These are phyloP conservation scores for Mortierella hygrophila DNA, from an alignment of 192 early-diverging fungal species.

Conservation along the genomic window DNA sequence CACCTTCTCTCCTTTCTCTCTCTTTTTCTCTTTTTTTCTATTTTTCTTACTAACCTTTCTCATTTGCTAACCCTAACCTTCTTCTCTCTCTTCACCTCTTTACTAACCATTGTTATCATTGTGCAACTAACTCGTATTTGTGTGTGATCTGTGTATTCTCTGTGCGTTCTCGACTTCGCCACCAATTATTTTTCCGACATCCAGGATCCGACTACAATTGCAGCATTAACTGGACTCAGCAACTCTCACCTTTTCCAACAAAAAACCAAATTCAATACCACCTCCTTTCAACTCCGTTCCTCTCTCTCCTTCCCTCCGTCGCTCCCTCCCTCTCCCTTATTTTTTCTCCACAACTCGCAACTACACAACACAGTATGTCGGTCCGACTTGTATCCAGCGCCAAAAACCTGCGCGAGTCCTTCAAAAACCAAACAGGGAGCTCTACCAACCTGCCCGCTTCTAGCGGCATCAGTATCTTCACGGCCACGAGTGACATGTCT, in stretches of 20 bases:
- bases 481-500: constrained; percentile 13
- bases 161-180: not conserved
- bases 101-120: constrained; percentile 17
- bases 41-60: not conserved
- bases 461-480: constrained; percentile 19
- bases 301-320: not conserved
- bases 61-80: not conserved
- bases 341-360: not conserved
- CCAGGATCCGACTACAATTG: not conserved
- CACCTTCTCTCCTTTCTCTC: not conserved
- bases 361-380: constrained; percentile 21
- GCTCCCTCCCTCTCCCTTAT: constrained; percentile 1
- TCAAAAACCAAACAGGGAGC: constrained; percentile 10
- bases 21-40: not conserved
- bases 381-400: constrained; percentile 44
- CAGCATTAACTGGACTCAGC: not conserved
- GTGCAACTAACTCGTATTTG: not conserved
- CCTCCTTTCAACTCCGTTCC: not conserved
- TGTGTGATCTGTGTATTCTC: not conserved
- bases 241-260: not conserved
- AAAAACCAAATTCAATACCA: not conserved
- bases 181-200: not conserved
- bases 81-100: not conserved
- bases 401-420: constrained; percentile 38
- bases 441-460: not conserved